These are phyloP conservation scores for Aureobasidium vineae DNA, from an alignment of 2,329 filamentous ascomycete species.

Conservation along the genomic window DNA sequence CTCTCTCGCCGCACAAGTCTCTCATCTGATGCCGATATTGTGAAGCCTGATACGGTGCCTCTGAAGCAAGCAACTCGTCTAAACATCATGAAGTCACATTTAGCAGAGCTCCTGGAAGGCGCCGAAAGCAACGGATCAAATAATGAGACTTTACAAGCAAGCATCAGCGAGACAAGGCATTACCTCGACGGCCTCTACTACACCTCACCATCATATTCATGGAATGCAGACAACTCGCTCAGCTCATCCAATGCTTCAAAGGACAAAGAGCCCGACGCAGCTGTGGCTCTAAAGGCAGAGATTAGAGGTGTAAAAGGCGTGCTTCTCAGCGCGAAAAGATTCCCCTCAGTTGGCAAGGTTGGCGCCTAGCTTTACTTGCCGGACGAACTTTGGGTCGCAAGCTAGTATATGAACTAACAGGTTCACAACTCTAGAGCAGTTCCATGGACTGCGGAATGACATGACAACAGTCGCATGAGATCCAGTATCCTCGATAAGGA, in stretches of 20 bases:
- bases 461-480: not conserved
- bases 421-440: not conserved
- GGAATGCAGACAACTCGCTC: slow-evolving; percentile 37
- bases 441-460: not conserved
- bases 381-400: not conserved
- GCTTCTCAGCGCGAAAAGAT: slow-evolving; percentile 70
- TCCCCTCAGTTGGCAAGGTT: slow-evolving; percentile 47
- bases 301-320: slow-evolving; percentile 79
- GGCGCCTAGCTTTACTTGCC: not conserved
- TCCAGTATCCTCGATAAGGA: not conserved
- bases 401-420: not conserved
- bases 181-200: slow-evolving; percentile 64
- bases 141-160: slow-evolving; percentile 52
- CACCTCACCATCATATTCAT: slow-evolving; percentile 34
- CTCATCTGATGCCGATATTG: slow-evolving; percentile 33
- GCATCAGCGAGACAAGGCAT: slow-evolving; percentile 57
- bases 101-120: slow-evolving; percentile 51
- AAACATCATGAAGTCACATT: slow-evolving; percentile 52
- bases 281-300: slow-evolving; percentile 68
- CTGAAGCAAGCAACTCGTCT: slow-evolving; percentile 48
- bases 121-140: slow-evolving; percentile 54
- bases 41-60: slow-evolving; percentile 31
- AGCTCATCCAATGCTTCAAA: slow-evolving; percentile 30
- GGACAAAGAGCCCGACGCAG: slow-evolving; percentile 63
- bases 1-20: slow-evolving; percentile 43